Conservation (phyloP, 2,329 filamentous ascomycete species). For the Monosporascus sp. region DNA sequence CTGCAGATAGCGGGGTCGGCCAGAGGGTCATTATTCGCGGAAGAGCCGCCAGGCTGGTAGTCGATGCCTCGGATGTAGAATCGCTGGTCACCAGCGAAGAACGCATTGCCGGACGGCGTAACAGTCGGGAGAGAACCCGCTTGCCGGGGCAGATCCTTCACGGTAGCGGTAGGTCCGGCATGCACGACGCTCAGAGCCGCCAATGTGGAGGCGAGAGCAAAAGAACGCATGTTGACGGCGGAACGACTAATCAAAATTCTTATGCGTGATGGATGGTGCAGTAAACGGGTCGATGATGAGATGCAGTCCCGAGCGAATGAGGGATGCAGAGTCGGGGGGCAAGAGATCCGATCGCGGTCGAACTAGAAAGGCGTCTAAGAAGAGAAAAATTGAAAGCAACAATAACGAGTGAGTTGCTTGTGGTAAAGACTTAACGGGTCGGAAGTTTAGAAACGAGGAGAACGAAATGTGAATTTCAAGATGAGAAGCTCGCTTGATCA, state of each 20-base stretch:
- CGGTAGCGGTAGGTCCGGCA: slow-evolving; percentile 46
- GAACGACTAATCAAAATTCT: too few relatives aligned
- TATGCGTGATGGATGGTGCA: too few relatives aligned
- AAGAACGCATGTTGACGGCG: slow-evolving; percentile 42
- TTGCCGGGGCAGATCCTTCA: slow-evolving; percentile 43
- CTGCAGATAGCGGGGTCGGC: slow-evolving; percentile 65
- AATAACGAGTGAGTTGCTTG: slow-evolving; percentile 24
- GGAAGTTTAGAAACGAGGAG: too few relatives aligned
- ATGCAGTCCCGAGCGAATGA: slow-evolving; percentile 13
- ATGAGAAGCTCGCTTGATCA: too few relatives aligned
- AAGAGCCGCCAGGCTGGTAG: slow-evolving; percentile 58
- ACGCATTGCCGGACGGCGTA: slow-evolving; percentile 53
- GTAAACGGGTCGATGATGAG: neutral
- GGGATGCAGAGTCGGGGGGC: slow-evolving; percentile 6
- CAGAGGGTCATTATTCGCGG: slow-evolving; percentile 63
- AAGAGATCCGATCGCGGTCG: slow-evolving; percentile 2
- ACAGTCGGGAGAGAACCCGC: slow-evolving; percentile 45
- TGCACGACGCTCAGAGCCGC: slow-evolving; percentile 39
- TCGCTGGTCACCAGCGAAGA: slow-evolving; percentile 47
- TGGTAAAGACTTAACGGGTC: too few relatives aligned
- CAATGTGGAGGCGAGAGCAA: slow-evolving; percentile 42
- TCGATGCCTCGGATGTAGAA: slow-evolving; percentile 58
- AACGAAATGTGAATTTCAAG: too few relatives aligned
- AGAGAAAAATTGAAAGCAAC: slow-evolving; percentile 15
- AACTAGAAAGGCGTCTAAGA: slow-evolving; percentile 5